Base-by-base conservation (phyloP, 2,329 filamentous ascomycete genomes). In the Fusarium mangiferae region DNA sequence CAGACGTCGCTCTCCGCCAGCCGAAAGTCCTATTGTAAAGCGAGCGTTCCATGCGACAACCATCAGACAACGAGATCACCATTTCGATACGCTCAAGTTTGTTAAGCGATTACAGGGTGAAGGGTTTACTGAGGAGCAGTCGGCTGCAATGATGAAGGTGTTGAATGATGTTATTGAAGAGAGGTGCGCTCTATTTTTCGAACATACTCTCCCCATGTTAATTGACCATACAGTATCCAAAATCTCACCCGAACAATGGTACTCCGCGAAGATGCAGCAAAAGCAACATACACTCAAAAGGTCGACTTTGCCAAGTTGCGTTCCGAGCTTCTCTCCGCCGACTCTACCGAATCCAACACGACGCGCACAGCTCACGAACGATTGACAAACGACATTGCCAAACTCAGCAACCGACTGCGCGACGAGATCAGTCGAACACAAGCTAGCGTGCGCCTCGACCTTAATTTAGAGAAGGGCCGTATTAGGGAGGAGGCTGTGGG, bases 191-290 rank as follows among this genome's bases (percentile, higher is more conserved):
- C 26, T 36, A 17, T 15, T 4, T 2, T 22, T 36, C 1, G 8
- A 36, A 6, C 15, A 33, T 14, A 38, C 14, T 13, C 7, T 18
- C 38, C 13, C 36, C 26, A 24, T 52, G 14, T 46, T 77, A 33
- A 76, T 41, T 5, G 2, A 30, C 5, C 33, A 5, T 12, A 14
- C 73, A 94, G 94, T 81, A 98, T 99, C 77, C 96, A 98, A 82
- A 98, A 98, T 83, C 89, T 99, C 56, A 98, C 96, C 2, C 92
- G 96, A 73, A 98, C 96, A 22, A 99, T 99, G 96, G 96, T 99
- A 46, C 90, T 98, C 52, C 94, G 95, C 79, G 96, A 99, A 85
- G 96, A 98, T 84, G 90, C 94, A 72, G 93, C 94, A 79, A 93
- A 94, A 80, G 92, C 93, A 35, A 92, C 90, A 7, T 93, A 93